These are phyloP conservation scores for Nematocida major DNA, from an alignment of 371 early-diverging fungal genomes.

Conservation along the genomic window DNA sequence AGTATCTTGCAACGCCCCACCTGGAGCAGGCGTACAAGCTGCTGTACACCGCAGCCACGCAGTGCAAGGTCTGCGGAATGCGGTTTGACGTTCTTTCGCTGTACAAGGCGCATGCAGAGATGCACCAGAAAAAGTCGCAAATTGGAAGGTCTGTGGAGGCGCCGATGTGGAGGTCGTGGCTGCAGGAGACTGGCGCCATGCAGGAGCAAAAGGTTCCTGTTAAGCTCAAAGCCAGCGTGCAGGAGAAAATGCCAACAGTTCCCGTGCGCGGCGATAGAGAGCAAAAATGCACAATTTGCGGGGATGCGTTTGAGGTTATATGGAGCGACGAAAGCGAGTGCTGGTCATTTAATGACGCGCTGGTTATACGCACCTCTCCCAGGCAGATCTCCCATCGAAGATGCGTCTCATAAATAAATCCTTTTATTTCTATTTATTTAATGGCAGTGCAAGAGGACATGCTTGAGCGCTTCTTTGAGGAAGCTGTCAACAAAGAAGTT, in stretches of 20 bases:
- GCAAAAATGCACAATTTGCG: slow-evolving; percentile 43
- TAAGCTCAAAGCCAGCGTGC: neutral
- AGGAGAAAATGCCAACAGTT: slow-evolving; percentile 17
- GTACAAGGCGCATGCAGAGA: slow-evolving; percentile 17
- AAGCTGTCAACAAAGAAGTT: slow-evolving; percentile 26
- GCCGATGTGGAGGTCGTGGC: slow-evolving; percentile 20
- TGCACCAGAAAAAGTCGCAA: slow-evolving; percentile 32
- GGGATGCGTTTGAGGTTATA: slow-evolving; percentile 40
- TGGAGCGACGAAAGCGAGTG: slow-evolving; percentile 50
- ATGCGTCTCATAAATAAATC: slow-evolving; percentile 30
- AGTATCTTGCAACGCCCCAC: slow-evolving; percentile 6
- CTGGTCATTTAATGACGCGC: slow-evolving; percentile 46
- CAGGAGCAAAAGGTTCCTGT: slow-evolving; percentile 5
- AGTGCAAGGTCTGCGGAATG: slow-evolving; percentile 52
- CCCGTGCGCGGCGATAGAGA: slow-evolving; percentile 41
- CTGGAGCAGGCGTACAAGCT: slow-evolving; percentile 5
- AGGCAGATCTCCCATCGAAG: slow-evolving; percentile 46
- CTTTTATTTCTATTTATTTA: slow-evolving; percentile 47
- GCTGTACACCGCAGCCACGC: slow-evolving; percentile 13
- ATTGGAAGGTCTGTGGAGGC: neutral
- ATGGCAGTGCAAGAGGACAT: slow-evolving; percentile 11
- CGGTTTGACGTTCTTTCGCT: slow-evolving; percentile 11
- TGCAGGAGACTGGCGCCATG: neutral
- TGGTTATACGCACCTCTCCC: slow-evolving; percentile 11
- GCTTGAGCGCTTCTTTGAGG: slow-evolving; percentile 9